phyloP scores from a whole-genome alignment of 164 flowering plant species.

The Cinnamomum chago region DNA sequence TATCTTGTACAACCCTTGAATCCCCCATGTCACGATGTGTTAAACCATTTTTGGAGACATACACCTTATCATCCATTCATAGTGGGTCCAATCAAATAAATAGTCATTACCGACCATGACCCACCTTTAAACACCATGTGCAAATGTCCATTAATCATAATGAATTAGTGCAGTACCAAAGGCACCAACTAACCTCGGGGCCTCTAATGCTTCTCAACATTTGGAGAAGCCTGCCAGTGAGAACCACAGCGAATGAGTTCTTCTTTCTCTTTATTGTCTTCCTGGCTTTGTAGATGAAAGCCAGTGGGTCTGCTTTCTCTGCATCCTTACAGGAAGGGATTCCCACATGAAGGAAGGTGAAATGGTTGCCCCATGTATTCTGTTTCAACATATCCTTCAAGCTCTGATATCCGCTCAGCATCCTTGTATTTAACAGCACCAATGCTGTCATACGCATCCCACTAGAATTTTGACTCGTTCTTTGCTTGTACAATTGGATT shows the following conservation, averaged over 20 bases:
- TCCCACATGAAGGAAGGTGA: conserved; percentile 20
- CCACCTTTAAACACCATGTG: not conserved
- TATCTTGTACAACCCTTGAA: not conserved
- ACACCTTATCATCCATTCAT: not conserved
- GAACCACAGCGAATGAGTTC: conserved; percentile 27
- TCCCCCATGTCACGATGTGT: not conserved
- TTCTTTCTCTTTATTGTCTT: conserved; percentile 31
- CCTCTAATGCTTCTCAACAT: conserved; percentile 29
- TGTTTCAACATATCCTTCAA: conserved; percentile 37
- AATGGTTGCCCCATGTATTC: conserved; percentile 37
- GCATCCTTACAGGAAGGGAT: conserved; percentile 7
- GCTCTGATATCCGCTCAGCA: conserved; percentile 28
- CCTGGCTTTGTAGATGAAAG: conserved; percentile 27
- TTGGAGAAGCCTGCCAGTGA: conserved; percentile 33
- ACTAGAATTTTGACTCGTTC: conserved; percentile 6
- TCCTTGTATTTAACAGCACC: conserved; percentile 55
- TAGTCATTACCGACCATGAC: not conserved
- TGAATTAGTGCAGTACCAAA: too few species aligned
- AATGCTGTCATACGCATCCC: conserved; percentile 35
- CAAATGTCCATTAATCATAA: not conserved
- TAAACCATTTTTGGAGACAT: not conserved
- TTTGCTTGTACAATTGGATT: conserved; percentile 50
- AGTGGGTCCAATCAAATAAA: not conserved
- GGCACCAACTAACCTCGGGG: conserved; percentile 30
- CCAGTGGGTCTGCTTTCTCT: conserved; percentile 22